Base-by-base conservation (phyloP, 352 stramenopile species). In the Saprolegnia diclina region DNA sequence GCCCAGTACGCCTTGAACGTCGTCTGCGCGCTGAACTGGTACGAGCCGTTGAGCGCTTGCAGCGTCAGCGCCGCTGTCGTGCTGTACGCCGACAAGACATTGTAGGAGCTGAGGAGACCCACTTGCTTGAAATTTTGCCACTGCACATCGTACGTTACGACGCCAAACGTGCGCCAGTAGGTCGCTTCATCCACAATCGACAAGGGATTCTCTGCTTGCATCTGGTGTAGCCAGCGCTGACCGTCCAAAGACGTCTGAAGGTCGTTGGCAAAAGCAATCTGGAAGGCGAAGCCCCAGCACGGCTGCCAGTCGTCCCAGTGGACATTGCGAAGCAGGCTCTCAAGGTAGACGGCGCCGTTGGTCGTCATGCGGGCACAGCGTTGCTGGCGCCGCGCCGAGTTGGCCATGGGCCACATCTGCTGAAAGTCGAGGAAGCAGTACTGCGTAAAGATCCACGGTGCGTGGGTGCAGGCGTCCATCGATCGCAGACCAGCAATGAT, bases 401-500 rank as follows among this genome's bases (percentile, higher is more conserved):
- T 63, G 52, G 52, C 52, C 52, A 59, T 16, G 24, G 13, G 11
- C 52, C 52, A 59, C 35, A 2, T 16, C 52, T 22, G 24, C 2
- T 59, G 13, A 59, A 59, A 59, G 35, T 59, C 52, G 24, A 22
- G 13, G 9, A 40, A 59, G n/a, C 52, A 59, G 52, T 59, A 59
- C 9, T 59, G 52, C 13, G 52, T 59, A 59, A 40, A 59, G 2
- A 59, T 35, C 52, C 52, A 59, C 9, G 52, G 52, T 3, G 35
- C 52, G 7, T 59, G 11, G 24, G 4, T 40, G 52, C 52, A 59
- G 7, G 52, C 52, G 19, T 59, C 52, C 52, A 59, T 42, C 1
- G 11, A 4, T 4, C 52, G 52, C 13, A 59, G 19, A 18, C 24
- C 52, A 24, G 52, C 35, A 24, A 59, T 59, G 24, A 59, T 9